Conservation (phyloP, 2,329 filamentous ascomycete species). For the Myotisia sp. region DNA sequence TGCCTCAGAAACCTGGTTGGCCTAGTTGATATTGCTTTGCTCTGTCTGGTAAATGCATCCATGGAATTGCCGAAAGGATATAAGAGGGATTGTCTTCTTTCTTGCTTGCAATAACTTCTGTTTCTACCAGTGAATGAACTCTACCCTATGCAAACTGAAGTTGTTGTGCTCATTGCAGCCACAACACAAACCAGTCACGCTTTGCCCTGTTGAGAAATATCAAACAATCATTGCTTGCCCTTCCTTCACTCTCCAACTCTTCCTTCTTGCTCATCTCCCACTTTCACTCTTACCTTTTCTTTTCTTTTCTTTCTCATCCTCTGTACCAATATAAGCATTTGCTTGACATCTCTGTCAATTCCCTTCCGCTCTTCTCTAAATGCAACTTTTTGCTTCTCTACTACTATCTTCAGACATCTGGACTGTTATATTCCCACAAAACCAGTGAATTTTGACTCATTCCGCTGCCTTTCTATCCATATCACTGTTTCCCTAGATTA, state of each 20-base stretch:
- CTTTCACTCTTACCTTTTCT: slow-evolving; percentile 1
- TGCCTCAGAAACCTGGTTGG: background rate
- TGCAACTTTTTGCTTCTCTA: slow-evolving; percentile 5
- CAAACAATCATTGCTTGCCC: slow-evolving; percentile 7
- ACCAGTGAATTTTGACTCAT: slow-evolving; percentile 1
- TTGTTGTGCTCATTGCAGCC: background rate
- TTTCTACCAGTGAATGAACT: background rate
- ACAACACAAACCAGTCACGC: slow-evolving; percentile 1
- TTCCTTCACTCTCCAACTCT: slow-evolving; percentile 5
- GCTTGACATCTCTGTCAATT: no score
- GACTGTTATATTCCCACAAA: background rate
- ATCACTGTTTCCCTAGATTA: no score
- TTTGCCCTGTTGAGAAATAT: slow-evolving; percentile 2
- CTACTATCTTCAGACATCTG: background rate
- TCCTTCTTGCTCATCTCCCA: slow-evolving; percentile 5
- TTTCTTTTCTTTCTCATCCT: background rate
- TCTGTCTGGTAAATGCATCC: no score
- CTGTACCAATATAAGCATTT: background rate
- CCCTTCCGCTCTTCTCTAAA: background rate
- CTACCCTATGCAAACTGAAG: background rate
- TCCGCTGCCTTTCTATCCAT: slow-evolving; percentile 2
- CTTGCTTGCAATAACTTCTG: no score
- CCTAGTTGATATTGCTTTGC: background rate
- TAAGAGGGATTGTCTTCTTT: no score
- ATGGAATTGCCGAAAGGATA: no score